phyloP scores from a whole-genome alignment of 805 yeast species.

The Nakazawaea ambrosiae region DNA sequence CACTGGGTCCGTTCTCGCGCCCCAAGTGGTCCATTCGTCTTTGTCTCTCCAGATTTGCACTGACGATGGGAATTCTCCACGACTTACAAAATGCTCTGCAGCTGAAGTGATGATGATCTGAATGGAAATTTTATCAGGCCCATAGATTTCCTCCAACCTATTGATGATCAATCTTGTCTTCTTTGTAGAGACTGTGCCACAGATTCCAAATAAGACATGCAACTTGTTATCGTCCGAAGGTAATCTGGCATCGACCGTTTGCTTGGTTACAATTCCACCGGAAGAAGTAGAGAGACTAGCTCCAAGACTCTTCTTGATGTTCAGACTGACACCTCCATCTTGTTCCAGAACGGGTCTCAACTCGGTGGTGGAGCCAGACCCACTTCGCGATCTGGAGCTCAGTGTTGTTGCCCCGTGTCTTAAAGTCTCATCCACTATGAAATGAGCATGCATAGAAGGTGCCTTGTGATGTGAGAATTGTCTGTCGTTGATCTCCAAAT shows the following conservation, averaged over 20 bases:
- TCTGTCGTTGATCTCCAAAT: conserved; percentile 9
- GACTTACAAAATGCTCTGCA: conserved; percentile 43
- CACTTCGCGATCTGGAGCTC: conserved; percentile 26
- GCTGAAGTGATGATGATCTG: conserved; percentile 49
- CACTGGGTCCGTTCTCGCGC: conserved; percentile 49
- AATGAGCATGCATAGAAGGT: conserved; percentile 74
- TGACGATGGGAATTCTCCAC: conserved; percentile 37
- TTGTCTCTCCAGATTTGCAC: conserved; percentile 49
- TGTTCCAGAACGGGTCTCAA: conserved; percentile 10
- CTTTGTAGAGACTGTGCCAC: conserved; percentile 47
- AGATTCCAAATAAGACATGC: conserved; percentile 50
- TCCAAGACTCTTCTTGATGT: conserved; percentile 2
- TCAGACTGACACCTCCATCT: background rate
- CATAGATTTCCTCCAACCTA: conserved; percentile 36
- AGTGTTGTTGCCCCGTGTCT: conserved; percentile 32
- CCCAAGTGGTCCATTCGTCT: conserved; percentile 54
- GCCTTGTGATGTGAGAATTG: conserved; percentile 37
- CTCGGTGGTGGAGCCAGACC: conserved; percentile 24
- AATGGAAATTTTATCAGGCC: conserved; percentile 37
- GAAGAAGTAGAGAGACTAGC: background rate
- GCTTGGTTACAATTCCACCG: conserved; percentile 8
- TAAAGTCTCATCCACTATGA: conserved; percentile 60
- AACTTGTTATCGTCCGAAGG: conserved; percentile 48
- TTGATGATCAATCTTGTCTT: conserved; percentile 46
- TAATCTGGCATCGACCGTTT: conserved; percentile 27